Conservation (phyloP, 129 eudicot species). For the Lonicera japonica region DNA sequence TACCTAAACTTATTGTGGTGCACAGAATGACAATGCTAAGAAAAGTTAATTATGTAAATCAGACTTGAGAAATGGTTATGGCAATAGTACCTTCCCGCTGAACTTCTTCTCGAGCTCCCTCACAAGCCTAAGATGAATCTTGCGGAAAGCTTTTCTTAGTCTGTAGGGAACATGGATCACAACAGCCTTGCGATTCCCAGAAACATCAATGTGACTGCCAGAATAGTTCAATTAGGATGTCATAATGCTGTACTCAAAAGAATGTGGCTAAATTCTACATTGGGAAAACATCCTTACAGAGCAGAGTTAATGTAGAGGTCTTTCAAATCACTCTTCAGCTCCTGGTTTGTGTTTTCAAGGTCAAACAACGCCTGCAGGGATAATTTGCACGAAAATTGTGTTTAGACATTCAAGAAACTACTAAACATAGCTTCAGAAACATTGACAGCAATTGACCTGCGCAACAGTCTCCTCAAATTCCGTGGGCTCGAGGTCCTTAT, state of each 20-base stretch:
- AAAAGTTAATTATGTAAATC: no score
- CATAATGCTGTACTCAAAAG: not conserved
- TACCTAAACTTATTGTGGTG: no score
- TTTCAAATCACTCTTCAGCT: constrained; percentile 67
- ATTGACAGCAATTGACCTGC: constrained; percentile 26
- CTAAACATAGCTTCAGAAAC: not conserved
- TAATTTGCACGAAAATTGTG: not conserved
- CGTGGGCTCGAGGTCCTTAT: constrained; percentile 38
- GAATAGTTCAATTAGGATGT: not conserved
- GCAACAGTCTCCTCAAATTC: constrained; percentile 58
- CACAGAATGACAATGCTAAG: no score
- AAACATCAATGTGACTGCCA: constrained; percentile 69
- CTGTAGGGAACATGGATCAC: constrained; percentile 74
- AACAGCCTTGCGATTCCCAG: constrained; percentile 71
- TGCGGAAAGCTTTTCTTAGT: constrained; percentile 77
- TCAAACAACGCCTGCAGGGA: constrained; percentile 45
- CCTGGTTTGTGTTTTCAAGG: constrained; percentile 58
- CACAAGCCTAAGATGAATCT: constrained; percentile 72
- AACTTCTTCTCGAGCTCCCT: constrained; percentile 93
- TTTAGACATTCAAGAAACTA: not conserved
- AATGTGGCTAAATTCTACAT: not conserved
- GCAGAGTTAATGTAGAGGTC: constrained; percentile 65
- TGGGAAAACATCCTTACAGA: constrained; percentile 17
- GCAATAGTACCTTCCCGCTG: constrained; percentile 68
- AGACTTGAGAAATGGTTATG: no score